phyloP scores from a whole-genome alignment of 306 rosid genomes.

The Cucumis melo region DNA sequence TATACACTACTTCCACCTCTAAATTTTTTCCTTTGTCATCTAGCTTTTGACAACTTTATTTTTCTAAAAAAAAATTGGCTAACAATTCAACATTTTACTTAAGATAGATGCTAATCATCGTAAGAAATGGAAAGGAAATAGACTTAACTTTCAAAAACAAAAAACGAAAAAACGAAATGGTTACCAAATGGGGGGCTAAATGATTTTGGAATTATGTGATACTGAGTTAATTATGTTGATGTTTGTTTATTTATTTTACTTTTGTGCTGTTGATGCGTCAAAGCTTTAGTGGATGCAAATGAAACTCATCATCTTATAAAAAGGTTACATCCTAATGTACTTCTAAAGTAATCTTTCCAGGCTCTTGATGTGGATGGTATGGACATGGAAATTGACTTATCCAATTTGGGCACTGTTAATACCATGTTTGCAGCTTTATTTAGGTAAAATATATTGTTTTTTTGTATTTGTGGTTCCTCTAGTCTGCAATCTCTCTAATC shows the following conservation, averaged over 20 bases:
- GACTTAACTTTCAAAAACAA: too few relatives aligned
- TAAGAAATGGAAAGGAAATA: too few relatives aligned
- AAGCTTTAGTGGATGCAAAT: background rate
- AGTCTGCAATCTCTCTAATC: slow-evolving; percentile 3
- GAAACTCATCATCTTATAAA: background rate
- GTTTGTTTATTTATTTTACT: background rate
- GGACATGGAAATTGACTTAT: slow-evolving; percentile 98
- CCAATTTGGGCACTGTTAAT: slow-evolving; percentile 97
- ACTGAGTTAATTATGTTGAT: background rate
- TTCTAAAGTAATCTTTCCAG: slow-evolving; percentile 27
- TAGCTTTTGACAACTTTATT: too few relatives aligned
- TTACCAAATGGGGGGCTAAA: background rate
- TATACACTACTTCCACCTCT: too few relatives aligned
- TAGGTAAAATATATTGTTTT: slow-evolving; percentile 40
- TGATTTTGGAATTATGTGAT: background rate
- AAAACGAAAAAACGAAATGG: too few relatives aligned
- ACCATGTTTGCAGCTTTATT: slow-evolving; percentile 98
- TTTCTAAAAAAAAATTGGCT: too few relatives aligned
- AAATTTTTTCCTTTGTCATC: too few relatives aligned
- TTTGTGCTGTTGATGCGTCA: background rate
- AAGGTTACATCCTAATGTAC: background rate
- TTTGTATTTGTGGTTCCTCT: slow-evolving; percentile 8
- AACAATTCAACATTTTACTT: too few relatives aligned
- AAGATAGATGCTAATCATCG: too few relatives aligned
- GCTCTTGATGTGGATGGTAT: slow-evolving; percentile 80